Conservation (phyloP, 495 filamentous ascomycete species). For the Corynascus novoguineensis region DNA sequence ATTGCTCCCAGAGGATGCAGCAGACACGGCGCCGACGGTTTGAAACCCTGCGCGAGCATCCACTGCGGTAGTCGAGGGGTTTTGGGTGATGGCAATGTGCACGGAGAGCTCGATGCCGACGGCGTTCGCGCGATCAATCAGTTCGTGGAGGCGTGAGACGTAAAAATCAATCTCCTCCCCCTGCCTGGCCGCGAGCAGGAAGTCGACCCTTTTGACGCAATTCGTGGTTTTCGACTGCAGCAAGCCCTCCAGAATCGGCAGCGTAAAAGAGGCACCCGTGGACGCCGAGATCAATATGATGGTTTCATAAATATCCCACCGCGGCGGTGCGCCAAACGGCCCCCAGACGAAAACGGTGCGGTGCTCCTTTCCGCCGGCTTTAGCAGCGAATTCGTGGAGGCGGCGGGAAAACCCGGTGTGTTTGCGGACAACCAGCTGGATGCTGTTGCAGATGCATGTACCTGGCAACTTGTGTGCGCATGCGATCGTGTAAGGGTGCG, state of each 20-base stretch:
- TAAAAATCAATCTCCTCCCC: conserved; percentile 66
- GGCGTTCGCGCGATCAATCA: conserved; percentile 48
- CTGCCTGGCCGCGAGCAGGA: conserved; percentile 69
- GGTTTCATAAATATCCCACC: conserved; percentile 55
- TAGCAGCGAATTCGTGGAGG: conserved; percentile 58
- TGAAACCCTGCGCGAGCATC: background rate
- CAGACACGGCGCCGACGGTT: conserved; percentile 2
- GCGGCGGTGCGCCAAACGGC: conserved; percentile 52
- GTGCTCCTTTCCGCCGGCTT: conserved; percentile 35
- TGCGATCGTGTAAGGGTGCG: conserved; percentile 79
- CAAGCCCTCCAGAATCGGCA: conserved; percentile 52
- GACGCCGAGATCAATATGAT: conserved; percentile 54
- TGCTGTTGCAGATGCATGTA: conserved; percentile 49
- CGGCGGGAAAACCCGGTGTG: conserved; percentile 65
- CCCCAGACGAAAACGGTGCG: conserved; percentile 49
- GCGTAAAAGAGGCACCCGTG: conserved; percentile 52
- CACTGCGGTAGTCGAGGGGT: conserved; percentile 15
- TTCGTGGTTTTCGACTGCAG: conserved; percentile 37
- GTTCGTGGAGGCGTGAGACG: conserved; percentile 53
- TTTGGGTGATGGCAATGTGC: conserved; percentile 53
- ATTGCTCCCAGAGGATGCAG: conserved; percentile 20
- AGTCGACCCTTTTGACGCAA: conserved; percentile 61
- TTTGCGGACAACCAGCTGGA: conserved; percentile 69
- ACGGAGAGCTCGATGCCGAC: conserved; percentile 44
- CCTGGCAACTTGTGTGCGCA: conserved; percentile 40